These are phyloP conservation scores for Tuber borchii DNA, from an alignment of 495 filamentous ascomycete species.

Conservation along the genomic window DNA sequence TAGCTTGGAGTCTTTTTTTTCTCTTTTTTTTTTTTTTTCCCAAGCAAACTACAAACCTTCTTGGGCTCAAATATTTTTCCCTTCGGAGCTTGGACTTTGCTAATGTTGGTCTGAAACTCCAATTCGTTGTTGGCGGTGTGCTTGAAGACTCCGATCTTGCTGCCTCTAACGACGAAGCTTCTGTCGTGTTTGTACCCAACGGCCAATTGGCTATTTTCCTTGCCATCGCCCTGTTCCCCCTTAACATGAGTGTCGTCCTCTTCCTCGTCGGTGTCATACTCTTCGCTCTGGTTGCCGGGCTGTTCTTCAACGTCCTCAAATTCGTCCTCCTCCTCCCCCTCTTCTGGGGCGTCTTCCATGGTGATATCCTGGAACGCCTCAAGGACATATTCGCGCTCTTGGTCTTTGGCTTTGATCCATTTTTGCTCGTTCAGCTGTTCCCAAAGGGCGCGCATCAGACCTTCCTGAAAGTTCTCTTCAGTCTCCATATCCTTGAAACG, in stretches of 20 bases:
- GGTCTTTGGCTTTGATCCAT: constrained; percentile 85
- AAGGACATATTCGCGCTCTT: constrained; percentile 86
- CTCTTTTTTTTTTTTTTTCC: neutral
- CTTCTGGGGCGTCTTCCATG: constrained; percentile 72
- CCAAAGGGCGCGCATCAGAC: constrained; percentile 91
- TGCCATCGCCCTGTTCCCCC: constrained; percentile 63
- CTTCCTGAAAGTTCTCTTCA: constrained; percentile 84
- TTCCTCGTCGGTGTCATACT: constrained; percentile 89
- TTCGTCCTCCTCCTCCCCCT: constrained; percentile 58
- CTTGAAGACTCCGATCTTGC: constrained; percentile 98
- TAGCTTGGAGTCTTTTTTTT: neutral
- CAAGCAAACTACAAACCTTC: constrained; percentile 51
- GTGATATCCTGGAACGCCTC: constrained; percentile 93
- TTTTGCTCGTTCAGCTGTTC: constrained; percentile 93
- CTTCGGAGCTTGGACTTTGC: constrained; percentile 81
- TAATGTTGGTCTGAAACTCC: constrained; percentile 96
- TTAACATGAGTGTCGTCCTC: constrained; percentile 66
- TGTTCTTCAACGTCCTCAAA: constrained; percentile 60
- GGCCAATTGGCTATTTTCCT: constrained; percentile 91
- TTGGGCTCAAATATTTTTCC: constrained; percentile 86
- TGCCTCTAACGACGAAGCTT: constrained; percentile 91
- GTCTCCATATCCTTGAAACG: constrained; percentile 77
- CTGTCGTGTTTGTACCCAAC: constrained; percentile 97
- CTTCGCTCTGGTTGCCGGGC: constrained; percentile 61
- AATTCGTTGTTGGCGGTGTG: constrained; percentile 87